These are phyloP conservation scores for Iris pallida DNA, from an alignment of 116 monocot species.

Conservation along the genomic window DNA sequence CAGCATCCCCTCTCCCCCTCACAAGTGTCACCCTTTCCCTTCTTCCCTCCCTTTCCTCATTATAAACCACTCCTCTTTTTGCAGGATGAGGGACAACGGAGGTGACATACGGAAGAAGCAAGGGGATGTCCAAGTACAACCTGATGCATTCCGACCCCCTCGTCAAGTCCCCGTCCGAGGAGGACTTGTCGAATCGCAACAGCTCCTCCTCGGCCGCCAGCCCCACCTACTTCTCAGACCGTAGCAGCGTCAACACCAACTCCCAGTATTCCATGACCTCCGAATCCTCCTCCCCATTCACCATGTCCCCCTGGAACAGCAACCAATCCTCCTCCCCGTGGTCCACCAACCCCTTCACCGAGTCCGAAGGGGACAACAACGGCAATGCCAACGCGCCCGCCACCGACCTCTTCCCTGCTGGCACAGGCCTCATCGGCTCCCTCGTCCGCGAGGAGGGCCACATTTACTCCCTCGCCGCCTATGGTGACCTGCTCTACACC, in stretches of 20 bases:
- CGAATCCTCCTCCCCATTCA: constrained; percentile 6
- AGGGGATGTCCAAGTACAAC: no score
- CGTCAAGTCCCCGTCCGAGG: constrained; percentile 11
- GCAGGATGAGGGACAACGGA: not conserved
- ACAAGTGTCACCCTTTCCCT: no score
- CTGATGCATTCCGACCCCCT: constrained; percentile 3
- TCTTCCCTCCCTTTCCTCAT: not conserved
- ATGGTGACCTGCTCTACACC: constrained; percentile 26
- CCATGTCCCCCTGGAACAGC: constrained; percentile 25
- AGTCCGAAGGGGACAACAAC: not conserved
- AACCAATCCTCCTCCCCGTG: not conserved
- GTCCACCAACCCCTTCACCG: not conserved
- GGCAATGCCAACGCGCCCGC: not conserved
- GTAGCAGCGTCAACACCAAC: not conserved
- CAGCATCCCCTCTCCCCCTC: no score
- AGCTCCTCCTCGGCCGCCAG: constrained; percentile 15
- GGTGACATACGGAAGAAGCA: not conserved
- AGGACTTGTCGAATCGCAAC: constrained; percentile 10
- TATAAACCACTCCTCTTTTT: not conserved
- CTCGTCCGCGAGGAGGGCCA: constrained; percentile 32
- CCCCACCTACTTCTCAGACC: constrained; percentile 20
- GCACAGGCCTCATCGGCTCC: constrained; percentile 21
- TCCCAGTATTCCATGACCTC: not conserved
- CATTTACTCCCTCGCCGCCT: constrained; percentile 26
- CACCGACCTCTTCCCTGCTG: constrained; percentile 22